Conservation (phyloP, 2,329 filamentous ascomycete genomes). For the Rhinocladiella similis region DNA sequence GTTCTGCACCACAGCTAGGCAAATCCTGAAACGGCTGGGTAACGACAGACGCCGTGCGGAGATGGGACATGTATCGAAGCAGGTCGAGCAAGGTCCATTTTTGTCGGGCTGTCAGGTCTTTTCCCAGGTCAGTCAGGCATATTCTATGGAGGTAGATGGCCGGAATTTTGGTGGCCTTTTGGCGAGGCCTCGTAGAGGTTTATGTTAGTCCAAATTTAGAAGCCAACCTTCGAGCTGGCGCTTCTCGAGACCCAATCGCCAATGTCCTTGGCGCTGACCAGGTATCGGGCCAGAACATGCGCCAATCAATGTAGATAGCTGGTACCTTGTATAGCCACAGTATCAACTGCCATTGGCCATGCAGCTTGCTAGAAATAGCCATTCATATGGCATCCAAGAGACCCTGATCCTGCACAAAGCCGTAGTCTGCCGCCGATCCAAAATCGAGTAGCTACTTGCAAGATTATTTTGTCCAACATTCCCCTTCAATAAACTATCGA, state of each 20-base stretch:
- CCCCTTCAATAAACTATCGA: background rate
- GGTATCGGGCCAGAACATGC: background rate
- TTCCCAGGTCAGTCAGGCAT: background rate
- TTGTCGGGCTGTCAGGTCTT: constrained; percentile 2
- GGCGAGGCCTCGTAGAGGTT: background rate
- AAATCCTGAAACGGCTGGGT: constrained; percentile 17
- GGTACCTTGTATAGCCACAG: constrained; percentile 13
- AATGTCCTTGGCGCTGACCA: constrained; percentile 9
- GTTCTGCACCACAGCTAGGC: constrained; percentile 1
- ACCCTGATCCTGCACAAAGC: background rate
- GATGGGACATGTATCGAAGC: background rate
- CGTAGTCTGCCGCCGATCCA: background rate
- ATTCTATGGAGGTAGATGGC: background rate
- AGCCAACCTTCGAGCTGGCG: constrained; percentile 5
- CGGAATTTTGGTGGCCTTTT: background rate
- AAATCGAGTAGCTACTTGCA: background rate
- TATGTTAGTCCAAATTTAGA: constrained; percentile 11
- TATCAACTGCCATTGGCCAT: constrained; percentile 1
- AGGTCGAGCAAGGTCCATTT: constrained; percentile 3
- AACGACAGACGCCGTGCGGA: constrained; percentile 15
- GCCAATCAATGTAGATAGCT: constrained; percentile 11
- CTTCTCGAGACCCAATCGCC: constrained; percentile 15
- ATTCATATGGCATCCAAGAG: background rate
- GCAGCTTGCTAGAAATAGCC: background rate
- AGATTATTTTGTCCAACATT: background rate